Percentiles rank a stretch among this genome's conserved stretches.
These are phyloP conservation scores for Ustilago trichophora DNA, from an alignment of 1,284 basidiomycete species.

Conservation along the genomic window DNA sequence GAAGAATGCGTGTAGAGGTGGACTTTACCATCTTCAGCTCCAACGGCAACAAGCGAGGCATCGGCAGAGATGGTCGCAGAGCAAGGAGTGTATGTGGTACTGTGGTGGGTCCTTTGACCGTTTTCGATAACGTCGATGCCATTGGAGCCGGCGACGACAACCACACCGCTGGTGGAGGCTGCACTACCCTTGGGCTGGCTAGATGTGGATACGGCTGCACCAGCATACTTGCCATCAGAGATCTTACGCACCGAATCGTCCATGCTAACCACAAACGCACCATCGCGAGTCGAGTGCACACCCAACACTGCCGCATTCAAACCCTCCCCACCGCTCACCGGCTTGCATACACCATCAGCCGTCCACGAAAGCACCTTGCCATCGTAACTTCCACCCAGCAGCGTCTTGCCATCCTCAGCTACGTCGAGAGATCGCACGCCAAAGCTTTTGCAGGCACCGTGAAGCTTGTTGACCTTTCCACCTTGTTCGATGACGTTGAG, in stretches of 20 bases:
- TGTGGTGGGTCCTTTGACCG: slow-evolving; percentile 36
- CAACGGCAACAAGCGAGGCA: slow-evolving; percentile 74
- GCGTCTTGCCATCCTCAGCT: slow-evolving; percentile 20
- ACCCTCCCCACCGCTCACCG: slow-evolving; percentile 74
- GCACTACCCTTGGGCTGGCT: slow-evolving; percentile 75
- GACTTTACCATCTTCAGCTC: slow-evolving; percentile 70
- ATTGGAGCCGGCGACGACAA: slow-evolving; percentile 77
- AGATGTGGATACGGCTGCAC: slow-evolving; percentile 64
- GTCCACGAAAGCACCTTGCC: slow-evolving; percentile 78
- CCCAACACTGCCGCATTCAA: slow-evolving; percentile 77
- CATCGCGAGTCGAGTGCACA: slow-evolving; percentile 67
- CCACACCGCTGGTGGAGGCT: slow-evolving; percentile 41
- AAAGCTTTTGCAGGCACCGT: slow-evolving; percentile 48
- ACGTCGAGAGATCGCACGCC: slow-evolving; percentile 37
- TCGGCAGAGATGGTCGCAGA: slow-evolving; percentile 71
- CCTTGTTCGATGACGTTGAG: slow-evolving; percentile 73
- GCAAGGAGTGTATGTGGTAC: slow-evolving; percentile 37
- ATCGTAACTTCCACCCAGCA: slow-evolving; percentile 73
- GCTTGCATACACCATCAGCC: slow-evolving; percentile 58
- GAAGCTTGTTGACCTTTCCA: slow-evolving; percentile 32
- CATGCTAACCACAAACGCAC: slow-evolving; percentile 40
- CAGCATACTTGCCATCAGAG: slow-evolving; percentile 18
- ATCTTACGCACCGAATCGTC: slow-evolving; percentile 52
- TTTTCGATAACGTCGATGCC: slow-evolving; percentile 72
- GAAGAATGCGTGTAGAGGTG: slow-evolving; percentile 38